A percentile compares a stretch with the other conserved stretches of the same genome.
Conservation (phyloP, 441 rosid species). For the Viola pubescens region DNA sequence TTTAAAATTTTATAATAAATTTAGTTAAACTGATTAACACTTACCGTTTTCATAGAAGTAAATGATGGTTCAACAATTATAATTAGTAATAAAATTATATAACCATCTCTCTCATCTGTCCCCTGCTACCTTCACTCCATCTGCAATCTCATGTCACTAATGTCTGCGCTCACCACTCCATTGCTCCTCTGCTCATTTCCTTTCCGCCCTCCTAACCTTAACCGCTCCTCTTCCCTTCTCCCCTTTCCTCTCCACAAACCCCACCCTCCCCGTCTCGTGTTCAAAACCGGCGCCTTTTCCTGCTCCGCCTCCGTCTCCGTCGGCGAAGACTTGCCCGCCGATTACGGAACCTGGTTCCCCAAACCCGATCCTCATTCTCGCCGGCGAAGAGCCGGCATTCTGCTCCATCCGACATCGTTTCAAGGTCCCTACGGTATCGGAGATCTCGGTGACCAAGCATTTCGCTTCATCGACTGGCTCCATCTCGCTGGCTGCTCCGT, state of each 20-base stretch:
- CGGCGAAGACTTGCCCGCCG: slow-evolving; percentile 58
- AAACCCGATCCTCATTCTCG: slow-evolving; percentile 24
- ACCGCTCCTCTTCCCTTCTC: too few relatives aligned
- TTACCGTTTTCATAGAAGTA: too few relatives aligned
- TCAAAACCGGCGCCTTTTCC: not conserved
- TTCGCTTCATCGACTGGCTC: slow-evolving; percentile 85
- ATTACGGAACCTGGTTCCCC: slow-evolving; percentile 55
- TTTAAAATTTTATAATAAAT: too few relatives aligned
- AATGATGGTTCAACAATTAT: too few relatives aligned
- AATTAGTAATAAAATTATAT: not conserved
- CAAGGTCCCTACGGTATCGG: slow-evolving; percentile 79
- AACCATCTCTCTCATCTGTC: slow-evolving; percentile 3
- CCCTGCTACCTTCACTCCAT: slow-evolving; percentile 9
- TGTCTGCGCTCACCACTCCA: too few relatives aligned
- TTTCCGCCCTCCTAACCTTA: not conserved
- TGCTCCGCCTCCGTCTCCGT: slow-evolving; percentile 22
- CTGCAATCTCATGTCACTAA: too few relatives aligned
- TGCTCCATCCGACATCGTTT: slow-evolving; percentile 94
- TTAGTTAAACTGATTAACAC: too few relatives aligned
- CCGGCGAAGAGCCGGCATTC: slow-evolving; percentile 71
- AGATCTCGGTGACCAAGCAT: slow-evolving; percentile 73
- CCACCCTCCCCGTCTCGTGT: too few relatives aligned
- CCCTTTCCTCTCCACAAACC: too few relatives aligned
- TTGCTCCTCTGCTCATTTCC: not conserved
- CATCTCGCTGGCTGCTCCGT: slow-evolving; percentile 73